phyloP scores from a whole-genome alignment of 2,329 filamentous ascomycete genomes.

The Zymoseptoria pseudotritici region DNA sequence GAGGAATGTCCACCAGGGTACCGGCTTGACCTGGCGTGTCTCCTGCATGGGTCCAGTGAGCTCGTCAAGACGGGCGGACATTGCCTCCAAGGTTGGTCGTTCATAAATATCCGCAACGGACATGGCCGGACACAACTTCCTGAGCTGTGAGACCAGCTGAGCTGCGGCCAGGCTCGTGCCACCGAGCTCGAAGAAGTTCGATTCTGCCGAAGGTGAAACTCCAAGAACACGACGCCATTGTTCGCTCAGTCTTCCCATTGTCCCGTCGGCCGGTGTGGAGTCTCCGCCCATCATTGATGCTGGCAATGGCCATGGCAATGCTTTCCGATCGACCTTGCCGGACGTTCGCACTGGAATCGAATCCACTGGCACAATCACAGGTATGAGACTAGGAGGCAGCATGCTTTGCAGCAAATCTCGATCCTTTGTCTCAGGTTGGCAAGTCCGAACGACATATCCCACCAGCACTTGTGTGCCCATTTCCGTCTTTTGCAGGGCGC shows the following conservation, averaged over 20 bases:
- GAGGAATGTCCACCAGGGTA: conserved; percentile 1
- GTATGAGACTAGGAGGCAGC: conserved; percentile 6
- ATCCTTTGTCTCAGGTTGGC: background rate
- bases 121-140: background rate
- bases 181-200: conserved; percentile 6
- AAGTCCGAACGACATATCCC: conserved; percentile 5
- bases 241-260: background rate
- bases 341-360: conserved; percentile 2
- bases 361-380: conserved; percentile 5
- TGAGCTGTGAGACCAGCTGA: conserved; percentile 3
- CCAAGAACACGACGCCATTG: conserved; percentile 6
- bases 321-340: conserved; percentile 4
- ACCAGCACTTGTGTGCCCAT: conserved; percentile 6
- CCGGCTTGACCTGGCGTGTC: conserved; percentile 1
- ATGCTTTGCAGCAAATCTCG: conserved; percentile 4
- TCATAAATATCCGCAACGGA: conserved; percentile 4
- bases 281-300: background rate
- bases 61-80: conserved; percentile 2
- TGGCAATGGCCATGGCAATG: conserved; percentile 4
- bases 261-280: background rate
- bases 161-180: conserved; percentile 4
- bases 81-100: background rate
- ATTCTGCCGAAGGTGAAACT: background rate
- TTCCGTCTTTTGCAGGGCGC: conserved; percentile 5
- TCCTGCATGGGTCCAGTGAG: background rate